Evolutionary conservation across 306 rosid genomes (phyloP).

Genomic region (Rosa persica): DNA sequence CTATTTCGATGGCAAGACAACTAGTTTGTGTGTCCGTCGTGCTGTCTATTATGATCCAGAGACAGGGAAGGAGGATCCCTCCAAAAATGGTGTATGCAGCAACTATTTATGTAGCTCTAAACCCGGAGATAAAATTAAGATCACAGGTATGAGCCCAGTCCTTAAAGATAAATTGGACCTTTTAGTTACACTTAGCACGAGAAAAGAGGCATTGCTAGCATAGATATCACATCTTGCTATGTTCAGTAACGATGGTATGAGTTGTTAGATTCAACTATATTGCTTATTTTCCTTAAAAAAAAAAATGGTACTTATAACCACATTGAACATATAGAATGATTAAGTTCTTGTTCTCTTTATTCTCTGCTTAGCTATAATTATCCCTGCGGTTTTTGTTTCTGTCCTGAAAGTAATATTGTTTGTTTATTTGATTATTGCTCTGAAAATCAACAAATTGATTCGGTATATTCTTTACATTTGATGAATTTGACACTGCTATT

Average conservation of each 20-base stretch:
- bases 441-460: not conserved
- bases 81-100: slow-evolving; percentile 89
- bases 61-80: slow-evolving; percentile 91
- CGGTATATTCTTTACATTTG: slow-evolving; percentile 7
- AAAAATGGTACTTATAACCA: not conserved
- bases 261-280: not conserved
- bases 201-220: not conserved
- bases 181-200: not conserved
- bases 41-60: slow-evolving; percentile 91
- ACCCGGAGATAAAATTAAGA: slow-evolving; percentile 88
- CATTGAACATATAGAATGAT: not conserved
- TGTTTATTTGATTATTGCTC: not conserved
- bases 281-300: not conserved
- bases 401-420: not conserved
- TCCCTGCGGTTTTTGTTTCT: not conserved
- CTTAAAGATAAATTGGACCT: not conserved
- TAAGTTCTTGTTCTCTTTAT: not conserved
- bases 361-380: not conserved
- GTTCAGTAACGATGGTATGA: not conserved
- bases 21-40: slow-evolving; percentile 95
- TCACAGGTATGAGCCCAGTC: slow-evolving; percentile 61
- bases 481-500: slow-evolving; percentile 13
- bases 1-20: slow-evolving; percentile 81
- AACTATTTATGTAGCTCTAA: slow-evolving; percentile 81
- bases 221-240: not conserved